Evolutionary conservation across 1,284 basidiomycete genomes (phyloP), one percentile per base, ranked within the genome.

Genomic region (Ustilago curta): DNA sequence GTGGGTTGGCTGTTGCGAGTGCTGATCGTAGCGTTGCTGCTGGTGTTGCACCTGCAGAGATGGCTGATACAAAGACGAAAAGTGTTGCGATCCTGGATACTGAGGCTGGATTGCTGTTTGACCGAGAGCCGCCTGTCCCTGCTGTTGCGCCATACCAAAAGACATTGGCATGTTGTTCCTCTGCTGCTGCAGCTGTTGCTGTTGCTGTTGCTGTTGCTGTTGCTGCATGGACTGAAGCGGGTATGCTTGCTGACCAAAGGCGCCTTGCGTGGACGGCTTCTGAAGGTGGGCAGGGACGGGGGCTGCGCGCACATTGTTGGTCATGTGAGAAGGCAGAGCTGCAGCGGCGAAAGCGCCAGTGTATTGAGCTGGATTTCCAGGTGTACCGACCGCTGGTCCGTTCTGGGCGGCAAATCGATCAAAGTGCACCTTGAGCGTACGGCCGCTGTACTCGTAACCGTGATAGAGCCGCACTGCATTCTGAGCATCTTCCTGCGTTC

Each of bases 401-500:
- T 63, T 65, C 57, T 67, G 62, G 4, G 68, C 61, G 0, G 81
- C 79, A 43, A 83, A 80, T 12, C 83, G 75, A 87, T 95, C 93
- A 81, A 91, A 92, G 84, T 94, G 93, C 14, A 95, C 93, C 84
- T 94, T 94, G 53, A 95, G 87, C 31, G 88, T 87, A 39, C 93
- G 90, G 3, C 93, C 93, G 80, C 92, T 93, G 84, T 91, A 94
- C 80, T 95, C 93, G 84, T 91, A 93, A 44, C 84, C 83, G 56
- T 85, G 82, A 37, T 84, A 85, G 39, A 85, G 77, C 59, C 88
- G 87, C 25, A 96, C 91, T 1, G 94, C 96, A 25, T 91, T 88
- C 66, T 92, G 91, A 0, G 94, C 95, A 82, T 98, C 95, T 83
- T 96, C 94, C 35, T 93, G 91, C 35, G 91, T 92, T 1, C 93